Percentiles rank a stretch among this genome's conserved stretches.
These are phyloP conservation scores for Ganoderma lucidum DNA, from an alignment of 1,284 basidiomycete species.

Conservation along the genomic window DNA sequence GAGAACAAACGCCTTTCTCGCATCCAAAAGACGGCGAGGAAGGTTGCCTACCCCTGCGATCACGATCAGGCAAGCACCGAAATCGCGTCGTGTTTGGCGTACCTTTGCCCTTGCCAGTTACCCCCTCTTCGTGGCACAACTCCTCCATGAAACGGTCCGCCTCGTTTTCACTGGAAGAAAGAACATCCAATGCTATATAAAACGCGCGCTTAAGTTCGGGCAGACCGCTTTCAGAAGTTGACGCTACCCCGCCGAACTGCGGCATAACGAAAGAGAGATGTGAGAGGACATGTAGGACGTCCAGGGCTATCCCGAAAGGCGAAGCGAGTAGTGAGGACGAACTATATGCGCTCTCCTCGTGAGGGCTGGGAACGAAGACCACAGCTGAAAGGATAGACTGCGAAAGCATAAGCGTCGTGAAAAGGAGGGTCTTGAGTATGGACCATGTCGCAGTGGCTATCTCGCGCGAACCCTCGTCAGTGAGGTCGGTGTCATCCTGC, in stretches of 20 bases:
- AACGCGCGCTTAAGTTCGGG: constrained; percentile 73
- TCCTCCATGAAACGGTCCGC: constrained; percentile 52
- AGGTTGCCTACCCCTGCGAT: constrained; percentile 16
- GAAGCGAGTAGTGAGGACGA: constrained; percentile 37
- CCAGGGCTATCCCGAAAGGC: constrained; percentile 56
- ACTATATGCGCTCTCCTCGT: constrained; percentile 9
- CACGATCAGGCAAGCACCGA: background rate
- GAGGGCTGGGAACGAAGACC: constrained; percentile 55
- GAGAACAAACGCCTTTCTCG: constrained; percentile 68
- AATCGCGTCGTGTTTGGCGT: background rate
- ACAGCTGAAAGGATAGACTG: constrained; percentile 65
- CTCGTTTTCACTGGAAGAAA: constrained; percentile 55
- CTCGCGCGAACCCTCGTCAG: constrained; percentile 50
- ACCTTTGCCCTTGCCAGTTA: constrained; percentile 31
- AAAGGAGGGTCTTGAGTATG: constrained; percentile 73
- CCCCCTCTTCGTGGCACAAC: constrained; percentile 39
- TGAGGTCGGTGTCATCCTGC: constrained; percentile 37
- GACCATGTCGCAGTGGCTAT: constrained; percentile 62
- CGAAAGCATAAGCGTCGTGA: constrained; percentile 71
- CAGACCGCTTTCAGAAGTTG: constrained; percentile 58
- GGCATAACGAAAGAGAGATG: constrained; percentile 76
- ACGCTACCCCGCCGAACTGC: constrained; percentile 75
- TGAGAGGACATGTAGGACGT: constrained; percentile 60
- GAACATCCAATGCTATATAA: constrained; percentile 74
- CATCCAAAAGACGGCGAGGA: constrained; percentile 43